A percentile compares a stretch with the other conserved stretches of the same genome.
These are phyloP conservation scores for Hypoxylon sp. DNA, from an alignment of 2,329 filamentous ascomycete genomes.

Conservation along the genomic window DNA sequence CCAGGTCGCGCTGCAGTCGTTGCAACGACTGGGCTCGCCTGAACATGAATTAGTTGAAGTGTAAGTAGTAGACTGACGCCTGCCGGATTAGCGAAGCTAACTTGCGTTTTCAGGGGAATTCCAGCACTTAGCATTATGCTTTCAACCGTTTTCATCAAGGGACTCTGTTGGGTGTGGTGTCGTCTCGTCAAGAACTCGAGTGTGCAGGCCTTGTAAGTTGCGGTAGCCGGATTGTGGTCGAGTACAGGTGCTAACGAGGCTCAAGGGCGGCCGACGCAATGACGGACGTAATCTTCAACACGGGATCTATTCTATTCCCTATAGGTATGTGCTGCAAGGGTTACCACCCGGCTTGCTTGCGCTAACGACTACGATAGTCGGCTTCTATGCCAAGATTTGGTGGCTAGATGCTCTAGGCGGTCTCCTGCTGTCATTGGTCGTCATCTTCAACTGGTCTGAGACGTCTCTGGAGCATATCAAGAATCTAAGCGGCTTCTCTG, in stretches of 20 bases:
- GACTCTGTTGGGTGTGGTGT: slow-evolving; percentile 86
- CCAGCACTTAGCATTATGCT: slow-evolving; percentile 83
- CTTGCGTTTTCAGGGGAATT: slow-evolving; percentile 52
- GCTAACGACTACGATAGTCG: slow-evolving; percentile 55
- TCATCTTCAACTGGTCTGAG: slow-evolving; percentile 80
- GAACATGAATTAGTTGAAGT: slow-evolving; percentile 77
- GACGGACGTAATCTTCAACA: slow-evolving; percentile 89
- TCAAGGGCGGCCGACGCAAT: slow-evolving; percentile 59
- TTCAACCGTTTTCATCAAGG: slow-evolving; percentile 81
- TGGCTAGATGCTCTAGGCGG: slow-evolving; percentile 85
- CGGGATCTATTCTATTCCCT: slow-evolving; percentile 87
- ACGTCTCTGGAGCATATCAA: slow-evolving; percentile 80
- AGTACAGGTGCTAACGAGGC: slow-evolving; percentile 11
- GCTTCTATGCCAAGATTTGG: slow-evolving; percentile 79
- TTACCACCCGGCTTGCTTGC: slow-evolving; percentile 2
- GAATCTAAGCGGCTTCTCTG: slow-evolving; percentile 80
- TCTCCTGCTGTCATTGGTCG: slow-evolving; percentile 77
- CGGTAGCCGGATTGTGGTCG: background rate
- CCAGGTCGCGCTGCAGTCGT: slow-evolving; percentile 76
- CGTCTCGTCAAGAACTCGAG: slow-evolving; percentile 85
- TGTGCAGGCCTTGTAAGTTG: slow-evolving; percentile 75
- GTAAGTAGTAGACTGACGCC: slow-evolving; percentile 38
- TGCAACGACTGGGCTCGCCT: slow-evolving; percentile 66
- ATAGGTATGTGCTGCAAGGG: slow-evolving; percentile 57
- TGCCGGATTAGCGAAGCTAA: slow-evolving; percentile 10